phyloP scores from a whole-genome alignment of 129 eudicot genomes.

The Centaurea solstitialis region DNA sequence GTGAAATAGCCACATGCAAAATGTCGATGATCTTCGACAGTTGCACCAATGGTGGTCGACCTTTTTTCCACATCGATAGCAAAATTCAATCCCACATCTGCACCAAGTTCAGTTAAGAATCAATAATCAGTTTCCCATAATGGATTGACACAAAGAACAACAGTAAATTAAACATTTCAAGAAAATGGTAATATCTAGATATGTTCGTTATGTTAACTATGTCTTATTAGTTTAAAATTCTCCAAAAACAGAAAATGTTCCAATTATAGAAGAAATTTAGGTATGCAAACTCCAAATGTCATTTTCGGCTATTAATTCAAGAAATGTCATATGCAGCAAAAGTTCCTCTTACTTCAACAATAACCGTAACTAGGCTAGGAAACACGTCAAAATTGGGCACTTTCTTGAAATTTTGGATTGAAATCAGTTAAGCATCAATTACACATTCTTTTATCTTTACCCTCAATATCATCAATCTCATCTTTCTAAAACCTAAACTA shows the following conservation, averaged over 20 bases:
- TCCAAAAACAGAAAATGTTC: conserved; percentile 14
- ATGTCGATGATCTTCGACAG: conserved; percentile 36
- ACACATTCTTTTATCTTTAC: conserved; percentile 13
- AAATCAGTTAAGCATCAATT: conserved; percentile 25
- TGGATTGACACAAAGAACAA: not conserved
- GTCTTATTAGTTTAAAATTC: conserved; percentile 22
- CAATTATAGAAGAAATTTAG: conserved; percentile 27
- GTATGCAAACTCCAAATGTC: conserved; percentile 33
- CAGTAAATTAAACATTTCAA: not conserved
- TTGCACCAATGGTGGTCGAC: conserved; percentile 48
- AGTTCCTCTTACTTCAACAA: conserved; percentile 13
- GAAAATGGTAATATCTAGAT: not conserved
- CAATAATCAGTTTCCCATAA: not conserved
- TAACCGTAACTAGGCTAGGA: conserved; percentile 22
- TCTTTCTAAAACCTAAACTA: conserved; percentile 13
- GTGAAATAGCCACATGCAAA: conserved; percentile 46
- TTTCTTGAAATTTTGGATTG: not conserved
- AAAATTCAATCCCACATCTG: conserved; percentile 64
- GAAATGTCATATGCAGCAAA: conserved; percentile 32
- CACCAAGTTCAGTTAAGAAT: conserved; percentile 15
- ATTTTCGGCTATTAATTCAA: conserved; percentile 17
- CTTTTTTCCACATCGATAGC: conserved; percentile 55
- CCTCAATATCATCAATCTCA: conserved; percentile 4
- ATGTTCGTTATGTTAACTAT: conserved; percentile 16
- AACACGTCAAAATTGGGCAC: not conserved